Conservation (phyloP, 176 grass and related monocot species). For the Oryza coarctata region DNA sequence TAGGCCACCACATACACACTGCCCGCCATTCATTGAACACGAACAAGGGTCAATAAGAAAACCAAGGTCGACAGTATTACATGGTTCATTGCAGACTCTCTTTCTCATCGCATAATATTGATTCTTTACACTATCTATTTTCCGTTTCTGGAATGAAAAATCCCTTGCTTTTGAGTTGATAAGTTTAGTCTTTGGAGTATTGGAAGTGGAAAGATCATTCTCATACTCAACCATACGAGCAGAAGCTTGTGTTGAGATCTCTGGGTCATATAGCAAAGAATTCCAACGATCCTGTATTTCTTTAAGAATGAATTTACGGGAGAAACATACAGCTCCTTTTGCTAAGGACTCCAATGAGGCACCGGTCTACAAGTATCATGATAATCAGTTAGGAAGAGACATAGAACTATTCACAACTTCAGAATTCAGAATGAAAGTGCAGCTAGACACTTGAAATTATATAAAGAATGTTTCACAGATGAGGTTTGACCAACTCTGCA, state of each 20-base stretch:
- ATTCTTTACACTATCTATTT: conserved; percentile 57
- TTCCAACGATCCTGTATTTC: conserved; percentile 72
- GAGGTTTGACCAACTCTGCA: background rate
- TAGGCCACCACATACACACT: conserved; percentile 37
- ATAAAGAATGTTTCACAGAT: background rate
- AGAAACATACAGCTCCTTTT: conserved; percentile 70
- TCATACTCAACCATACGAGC: conserved; percentile 55
- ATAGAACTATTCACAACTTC: conserved; percentile 1
- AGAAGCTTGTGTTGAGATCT: conserved; percentile 48
- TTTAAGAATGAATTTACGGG: conserved; percentile 58
- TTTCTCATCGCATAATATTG: conserved; percentile 63
- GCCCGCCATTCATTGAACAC: conserved; percentile 27
- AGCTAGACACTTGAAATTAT: background rate
- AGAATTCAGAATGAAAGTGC: background rate
- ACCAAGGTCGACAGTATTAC: conserved; percentile 41
- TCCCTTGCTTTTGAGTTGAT: conserved; percentile 62
- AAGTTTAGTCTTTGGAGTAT: conserved; percentile 56
- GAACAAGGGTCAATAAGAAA: conserved; percentile 51
- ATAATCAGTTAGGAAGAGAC: conserved; percentile 18
- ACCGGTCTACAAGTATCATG: conserved; percentile 47
- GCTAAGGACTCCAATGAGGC: conserved; percentile 70
- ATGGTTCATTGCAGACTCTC: conserved; percentile 50
- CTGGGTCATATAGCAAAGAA: conserved; percentile 54
- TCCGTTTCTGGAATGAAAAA: conserved; percentile 60
- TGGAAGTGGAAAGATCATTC: conserved; percentile 48